Conservation (phyloP, 2,329 filamentous ascomycete species). For the Amauroascus verrucosus region DNA sequence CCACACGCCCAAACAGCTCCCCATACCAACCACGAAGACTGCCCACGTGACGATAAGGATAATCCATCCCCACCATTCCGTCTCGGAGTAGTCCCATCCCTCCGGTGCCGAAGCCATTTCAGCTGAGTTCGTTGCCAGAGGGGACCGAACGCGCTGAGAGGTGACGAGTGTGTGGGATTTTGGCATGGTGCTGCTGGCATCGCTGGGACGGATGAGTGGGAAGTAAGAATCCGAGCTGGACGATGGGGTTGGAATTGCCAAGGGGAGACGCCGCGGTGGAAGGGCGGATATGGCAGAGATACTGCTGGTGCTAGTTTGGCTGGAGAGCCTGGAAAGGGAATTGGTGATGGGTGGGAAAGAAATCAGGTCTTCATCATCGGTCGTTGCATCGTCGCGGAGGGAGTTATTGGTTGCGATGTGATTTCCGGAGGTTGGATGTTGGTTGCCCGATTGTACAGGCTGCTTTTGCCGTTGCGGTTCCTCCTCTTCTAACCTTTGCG, state of each 20-base stretch:
- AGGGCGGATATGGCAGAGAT: constrained; percentile 16
- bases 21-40: constrained; percentile 94
- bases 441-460: constrained; percentile 9
- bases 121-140: constrained; percentile 30
- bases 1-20: constrained; percentile 88
- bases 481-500: neutral
- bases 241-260: constrained; percentile 33
- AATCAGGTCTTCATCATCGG: constrained; percentile 70
- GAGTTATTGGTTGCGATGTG: constrained; percentile 38
- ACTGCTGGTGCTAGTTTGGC: constrained; percentile 20
- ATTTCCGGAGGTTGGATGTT: constrained; percentile 19
- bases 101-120: constrained; percentile 32
- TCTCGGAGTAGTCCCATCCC: constrained; percentile 87
- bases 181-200: neutral
- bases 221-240: constrained; percentile 57
- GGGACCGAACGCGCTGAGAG: constrained; percentile 28
- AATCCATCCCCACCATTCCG: constrained; percentile 97
- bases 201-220: constrained; percentile 19
- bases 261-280: constrained; percentile 17
- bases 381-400: constrained; percentile 58
- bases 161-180: constrained; percentile 28
- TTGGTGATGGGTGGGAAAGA: constrained; percentile 45
- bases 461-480: constrained; percentile 11
- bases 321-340: constrained; percentile 28
- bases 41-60: constrained; percentile 85